phyloP scores from a whole-genome alignment of 106 monocot genomes.

The Narthecium ossifragum region DNA sequence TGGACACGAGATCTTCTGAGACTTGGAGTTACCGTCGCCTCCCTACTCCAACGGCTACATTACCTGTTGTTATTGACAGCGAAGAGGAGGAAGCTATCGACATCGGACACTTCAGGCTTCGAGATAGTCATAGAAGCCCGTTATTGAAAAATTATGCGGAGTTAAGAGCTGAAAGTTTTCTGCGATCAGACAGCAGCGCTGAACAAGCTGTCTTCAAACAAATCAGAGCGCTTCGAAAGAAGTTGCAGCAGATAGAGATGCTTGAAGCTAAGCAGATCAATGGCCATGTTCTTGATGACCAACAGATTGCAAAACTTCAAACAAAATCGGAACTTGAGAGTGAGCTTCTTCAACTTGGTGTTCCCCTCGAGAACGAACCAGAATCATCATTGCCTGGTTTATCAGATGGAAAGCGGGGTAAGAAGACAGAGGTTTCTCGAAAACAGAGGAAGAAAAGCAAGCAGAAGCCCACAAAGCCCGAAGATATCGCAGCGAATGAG shows the following conservation, averaged over 20 bases:
- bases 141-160: constrained; percentile 20
- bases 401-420: constrained; percentile 45
- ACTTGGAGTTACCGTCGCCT: constrained; percentile 80
- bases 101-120: constrained; percentile 23
- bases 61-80: constrained; percentile 66
- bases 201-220: constrained; percentile 63
- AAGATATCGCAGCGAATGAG: constrained; percentile 14
- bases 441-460: constrained; percentile 65
- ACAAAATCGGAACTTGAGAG: constrained; percentile 40
- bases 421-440: constrained; percentile 37
- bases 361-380: constrained; percentile 37
- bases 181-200: constrained; percentile 29
- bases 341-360: constrained; percentile 72
- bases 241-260: constrained; percentile 96
- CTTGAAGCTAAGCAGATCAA: constrained; percentile 63
- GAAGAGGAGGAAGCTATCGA: constrained; percentile 51
- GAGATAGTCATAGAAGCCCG: constrained; percentile 22
- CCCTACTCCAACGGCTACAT: constrained; percentile 80
- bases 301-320: constrained; percentile 81
- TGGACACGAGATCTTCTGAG: constrained; percentile 80
- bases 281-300: constrained; percentile 83
- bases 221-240: constrained; percentile 85
- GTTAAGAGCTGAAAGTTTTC: constrained; percentile 39
- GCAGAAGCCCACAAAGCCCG: constrained; percentile 31
- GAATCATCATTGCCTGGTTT: constrained; percentile 11